phyloP scores from a whole-genome alignment of 306 rosid species.

The Dryas alaskensis region DNA sequence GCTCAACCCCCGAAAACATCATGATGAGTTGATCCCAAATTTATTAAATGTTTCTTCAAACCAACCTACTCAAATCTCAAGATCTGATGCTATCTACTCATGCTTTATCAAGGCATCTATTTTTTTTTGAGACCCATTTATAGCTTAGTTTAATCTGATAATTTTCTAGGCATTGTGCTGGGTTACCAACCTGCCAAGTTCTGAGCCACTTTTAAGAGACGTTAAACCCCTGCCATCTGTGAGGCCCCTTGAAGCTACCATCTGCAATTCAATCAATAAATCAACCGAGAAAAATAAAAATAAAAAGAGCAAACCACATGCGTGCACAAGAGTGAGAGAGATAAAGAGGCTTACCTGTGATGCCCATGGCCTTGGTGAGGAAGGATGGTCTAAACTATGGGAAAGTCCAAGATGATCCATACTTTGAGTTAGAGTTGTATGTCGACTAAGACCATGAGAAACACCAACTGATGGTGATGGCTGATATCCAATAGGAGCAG shows the following conservation, averaged over 20 bases:
- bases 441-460: constrained; percentile 46
- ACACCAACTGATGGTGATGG: constrained; percentile 35
- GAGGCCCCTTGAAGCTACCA: constrained; percentile 48
- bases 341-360: constrained; percentile 44
- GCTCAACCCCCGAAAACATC: background rate
- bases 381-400: constrained; percentile 56
- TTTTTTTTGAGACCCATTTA: constrained; percentile 17
- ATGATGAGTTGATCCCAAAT: background rate
- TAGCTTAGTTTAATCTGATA: constrained; percentile 23
- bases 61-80: background rate
- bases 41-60: background rate
- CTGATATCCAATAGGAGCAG: constrained; percentile 44
- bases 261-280: constrained; percentile 45
- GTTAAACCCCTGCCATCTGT: constrained; percentile 62
- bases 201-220: constrained; percentile 64
- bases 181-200: constrained; percentile 74
- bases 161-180: constrained; percentile 9
- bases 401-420: constrained; percentile 54
- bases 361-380: constrained; percentile 74
- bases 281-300: constrained; percentile 8
- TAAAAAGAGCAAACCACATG: background rate
- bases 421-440: constrained; percentile 49
- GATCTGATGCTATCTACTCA: background rate
- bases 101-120: background rate
- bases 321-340: background rate